Evolutionary conservation across 2,329 filamentous ascomycete genomes (phyloP).

Genomic region (Colletotrichum incanum): DNA sequence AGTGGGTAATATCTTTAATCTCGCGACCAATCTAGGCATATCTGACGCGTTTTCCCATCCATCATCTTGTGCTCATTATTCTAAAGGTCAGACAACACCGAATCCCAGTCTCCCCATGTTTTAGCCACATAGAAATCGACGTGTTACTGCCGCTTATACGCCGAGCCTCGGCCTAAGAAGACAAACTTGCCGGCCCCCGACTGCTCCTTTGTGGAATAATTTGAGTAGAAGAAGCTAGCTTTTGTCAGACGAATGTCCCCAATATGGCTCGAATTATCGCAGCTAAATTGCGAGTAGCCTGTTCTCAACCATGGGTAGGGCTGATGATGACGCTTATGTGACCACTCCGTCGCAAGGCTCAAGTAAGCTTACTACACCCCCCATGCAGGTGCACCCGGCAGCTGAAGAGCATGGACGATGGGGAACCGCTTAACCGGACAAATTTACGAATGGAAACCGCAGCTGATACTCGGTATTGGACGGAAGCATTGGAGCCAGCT

Average conservation of each 20-base stretch:
- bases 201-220: background rate
- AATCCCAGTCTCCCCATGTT: background rate
- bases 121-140: background rate
- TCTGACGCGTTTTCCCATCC: background rate
- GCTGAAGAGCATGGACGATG: background rate
- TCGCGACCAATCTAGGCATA: background rate
- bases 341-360: background rate
- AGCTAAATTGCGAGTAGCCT: background rate
- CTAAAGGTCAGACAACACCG: background rate
- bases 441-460: background rate
- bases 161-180: background rate
- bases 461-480: background rate
- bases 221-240: background rate
- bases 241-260: background rate
- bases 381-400: background rate
- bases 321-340: background rate
- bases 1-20: background rate
- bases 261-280: background rate
- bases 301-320: background rate
- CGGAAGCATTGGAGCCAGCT: background rate
- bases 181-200: background rate
- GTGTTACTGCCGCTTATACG: background rate
- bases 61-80: background rate
- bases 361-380: slow-evolving; percentile 1
- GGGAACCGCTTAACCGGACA: background rate